phyloP scores from a whole-genome alignment of 2,329 filamentous ascomycete genomes.

The Canariomyces notabilis region DNA sequence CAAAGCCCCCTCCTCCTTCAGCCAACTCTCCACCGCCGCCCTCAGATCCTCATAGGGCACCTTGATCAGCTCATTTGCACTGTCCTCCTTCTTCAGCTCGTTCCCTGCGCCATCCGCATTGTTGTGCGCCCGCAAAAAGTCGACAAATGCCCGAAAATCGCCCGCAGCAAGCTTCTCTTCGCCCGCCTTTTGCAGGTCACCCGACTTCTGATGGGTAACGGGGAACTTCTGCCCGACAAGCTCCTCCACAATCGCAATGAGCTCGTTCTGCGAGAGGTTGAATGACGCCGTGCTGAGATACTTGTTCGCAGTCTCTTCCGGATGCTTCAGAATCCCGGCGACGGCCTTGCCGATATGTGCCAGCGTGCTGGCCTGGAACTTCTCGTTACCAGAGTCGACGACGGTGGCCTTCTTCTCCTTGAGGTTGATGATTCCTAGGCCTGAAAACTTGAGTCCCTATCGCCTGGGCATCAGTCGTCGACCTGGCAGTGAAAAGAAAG shows the following conservation, averaged over 20 bases:
- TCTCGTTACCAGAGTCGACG: conserved; percentile 51
- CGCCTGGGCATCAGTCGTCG: not conserved
- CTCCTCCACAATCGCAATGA: conserved; percentile 50
- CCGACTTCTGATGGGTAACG: conserved; percentile 34
- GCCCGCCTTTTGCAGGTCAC: conserved; percentile 34
- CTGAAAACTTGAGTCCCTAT: conserved; percentile 42
- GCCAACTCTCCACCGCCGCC: conserved; percentile 13
- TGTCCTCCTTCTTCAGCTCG: conserved; percentile 23
- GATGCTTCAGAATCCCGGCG: conserved; percentile 43
- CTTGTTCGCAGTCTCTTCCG: conserved; percentile 50
- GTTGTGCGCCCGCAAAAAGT: conserved; percentile 31
- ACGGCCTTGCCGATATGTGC: conserved; percentile 48
- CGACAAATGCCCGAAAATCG: conserved; percentile 32
- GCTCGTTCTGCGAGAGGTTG: conserved; percentile 51
- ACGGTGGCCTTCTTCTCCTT: conserved; percentile 46
- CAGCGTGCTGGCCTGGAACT: conserved; percentile 48
- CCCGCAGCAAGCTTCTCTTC: conserved; percentile 38
- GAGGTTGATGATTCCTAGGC: conserved; percentile 50
- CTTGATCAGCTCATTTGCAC: conserved; percentile 19
- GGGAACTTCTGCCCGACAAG: conserved; percentile 47
- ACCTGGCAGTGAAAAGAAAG: not conserved
- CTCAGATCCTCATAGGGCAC: conserved; percentile 21
- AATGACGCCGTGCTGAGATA: conserved; percentile 54
- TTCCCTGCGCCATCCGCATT: conserved; percentile 32
- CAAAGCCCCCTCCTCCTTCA: conserved; percentile 17